Base-by-base conservation (phyloP, 306 rosid species). In the Hippophae tibetana region DNA sequence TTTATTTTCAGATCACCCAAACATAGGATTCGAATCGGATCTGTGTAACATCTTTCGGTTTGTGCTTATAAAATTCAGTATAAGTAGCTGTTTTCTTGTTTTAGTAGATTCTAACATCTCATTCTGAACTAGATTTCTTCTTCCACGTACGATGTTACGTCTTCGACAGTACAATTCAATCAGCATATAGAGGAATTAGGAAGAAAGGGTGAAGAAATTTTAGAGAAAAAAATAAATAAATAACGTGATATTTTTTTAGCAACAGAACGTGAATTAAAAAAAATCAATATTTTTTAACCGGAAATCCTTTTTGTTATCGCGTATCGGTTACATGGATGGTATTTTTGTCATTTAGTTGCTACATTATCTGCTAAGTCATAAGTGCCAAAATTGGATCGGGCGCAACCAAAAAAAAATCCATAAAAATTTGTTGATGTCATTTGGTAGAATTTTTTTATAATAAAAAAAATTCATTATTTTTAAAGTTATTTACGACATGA, bases 291-390 rank as follows among this genome's bases (percentile, higher is more conserved):
- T 18, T 18, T 18, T 18, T 18, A 18, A 18, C 23, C 23, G 23
- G 1, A 18, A 18, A 18, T 18, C 23, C 23, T 18, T 18, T 18
- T 18, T 18, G 23, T 18, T 18, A 18, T 18, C 23, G 23, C 23
- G 23, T 18, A 18, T 18, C 23, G 23, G 23, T 18, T 18, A 18
- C 23, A 18, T 18, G 23, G 23, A 18, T 18, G 90, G 73, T 40
- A 57, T 60, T 69, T 50, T 66, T 60, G 95, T 77, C 82, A 74
- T 71, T 81, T 69, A 46, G 55, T 65, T 18, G 44, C 6, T 6
- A 26, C 61, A 54, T 42, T 64, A 54, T 57, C 57, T 55, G 43
- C 43, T 59, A 46, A 13, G 61, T 18, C 23, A 18, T 18, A 18
- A 18, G 23, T 18, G 23, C 23, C 23, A 18, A 18, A 18, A 1